Evolutionary conservation across 2,329 filamentous ascomycete genomes (phyloP).

Genomic region (Arthroderma sp.): DNA sequence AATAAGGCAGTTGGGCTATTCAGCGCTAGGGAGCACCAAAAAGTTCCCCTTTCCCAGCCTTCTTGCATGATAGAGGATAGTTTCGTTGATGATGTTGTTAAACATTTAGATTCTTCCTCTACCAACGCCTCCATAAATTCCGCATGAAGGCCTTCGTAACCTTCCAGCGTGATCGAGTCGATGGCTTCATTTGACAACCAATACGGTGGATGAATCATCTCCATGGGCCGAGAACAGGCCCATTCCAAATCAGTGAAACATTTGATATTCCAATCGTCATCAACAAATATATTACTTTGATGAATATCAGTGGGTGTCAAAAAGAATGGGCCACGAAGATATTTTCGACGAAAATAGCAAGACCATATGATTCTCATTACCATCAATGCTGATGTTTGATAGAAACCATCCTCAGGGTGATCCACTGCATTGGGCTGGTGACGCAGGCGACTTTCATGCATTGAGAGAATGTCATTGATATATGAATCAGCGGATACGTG

Average conservation of each 20-base stretch:
- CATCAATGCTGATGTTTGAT: slow-evolving; percentile 11
- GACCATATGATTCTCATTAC: slow-evolving; percentile 4
- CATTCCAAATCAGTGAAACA: slow-evolving; percentile 24
- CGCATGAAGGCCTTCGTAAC: background rate
- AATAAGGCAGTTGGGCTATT: slow-evolving; percentile 15
- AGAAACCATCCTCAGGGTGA: background rate
- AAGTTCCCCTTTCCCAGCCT: slow-evolving; percentile 15
- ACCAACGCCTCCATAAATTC: slow-evolving; percentile 4
- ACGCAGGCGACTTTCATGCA: slow-evolving; percentile 23
- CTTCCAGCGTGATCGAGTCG: slow-evolving; percentile 6
- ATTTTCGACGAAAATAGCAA: background rate
- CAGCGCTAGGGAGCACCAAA: slow-evolving; percentile 17
- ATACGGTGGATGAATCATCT: slow-evolving; percentile 17
- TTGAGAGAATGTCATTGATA: slow-evolving; percentile 15
- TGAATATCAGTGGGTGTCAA: slow-evolving; percentile 29
- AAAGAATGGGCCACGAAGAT: slow-evolving; percentile 23
- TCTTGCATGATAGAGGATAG: slow-evolving; percentile 11
- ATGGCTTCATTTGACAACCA: slow-evolving; percentile 15
- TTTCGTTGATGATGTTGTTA: background rate
- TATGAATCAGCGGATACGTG: slow-evolving; percentile 15
- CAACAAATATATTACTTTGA: slow-evolving; percentile 24
- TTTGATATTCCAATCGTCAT: slow-evolving; percentile 22
- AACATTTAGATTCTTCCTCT: background rate
- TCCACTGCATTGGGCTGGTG: slow-evolving; percentile 15
- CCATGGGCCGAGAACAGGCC: slow-evolving; percentile 18